Evolutionary conservation across 169 alveolate species (phyloP).

Genomic region (Toxoplasma gondii): DNA sequence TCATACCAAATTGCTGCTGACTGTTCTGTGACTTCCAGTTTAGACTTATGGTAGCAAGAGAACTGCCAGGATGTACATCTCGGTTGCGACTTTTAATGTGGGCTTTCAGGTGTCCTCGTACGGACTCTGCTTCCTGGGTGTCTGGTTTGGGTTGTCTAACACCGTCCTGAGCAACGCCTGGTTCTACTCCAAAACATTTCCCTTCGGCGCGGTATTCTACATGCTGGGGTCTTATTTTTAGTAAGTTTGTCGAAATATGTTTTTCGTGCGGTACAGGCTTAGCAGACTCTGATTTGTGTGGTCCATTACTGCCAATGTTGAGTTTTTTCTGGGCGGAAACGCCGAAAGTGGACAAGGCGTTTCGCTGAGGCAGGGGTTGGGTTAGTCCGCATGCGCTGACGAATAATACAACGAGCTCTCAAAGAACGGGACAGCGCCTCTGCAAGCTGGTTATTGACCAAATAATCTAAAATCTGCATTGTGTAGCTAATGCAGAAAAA

Average conservation of each 20-base stretch:
- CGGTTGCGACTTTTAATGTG: background rate
- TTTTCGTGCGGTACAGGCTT: background rate
- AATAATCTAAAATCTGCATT: no score
- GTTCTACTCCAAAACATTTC: conserved; percentile 87
- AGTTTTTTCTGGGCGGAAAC: no score
- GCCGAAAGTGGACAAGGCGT: no score
- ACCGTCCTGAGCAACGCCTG: conserved; percentile 87
- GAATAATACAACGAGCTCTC: no score
- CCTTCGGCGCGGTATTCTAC: conserved; percentile 88
- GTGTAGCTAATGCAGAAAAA: no score
- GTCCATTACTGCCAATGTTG: no score
- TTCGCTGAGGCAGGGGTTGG: no score
- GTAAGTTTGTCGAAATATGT: conserved; percentile 55
- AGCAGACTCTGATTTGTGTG: no score
- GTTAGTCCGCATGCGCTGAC: no score
- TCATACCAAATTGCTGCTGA: background rate
- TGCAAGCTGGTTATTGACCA: no score
- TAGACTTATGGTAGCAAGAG: background rate
- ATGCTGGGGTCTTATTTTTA: conserved; percentile 88
- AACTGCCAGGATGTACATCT: background rate
- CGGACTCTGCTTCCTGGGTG: conserved; percentile 86
- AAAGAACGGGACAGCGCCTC: no score
- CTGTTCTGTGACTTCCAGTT: no score
- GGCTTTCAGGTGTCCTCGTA: conserved; percentile 78
- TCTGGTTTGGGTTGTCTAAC: conserved; percentile 86